These are phyloP conservation scores for Stephanodiscus minutulus DNA, from an alignment of 108 stramenopile genomes.

Conservation along the genomic window DNA sequence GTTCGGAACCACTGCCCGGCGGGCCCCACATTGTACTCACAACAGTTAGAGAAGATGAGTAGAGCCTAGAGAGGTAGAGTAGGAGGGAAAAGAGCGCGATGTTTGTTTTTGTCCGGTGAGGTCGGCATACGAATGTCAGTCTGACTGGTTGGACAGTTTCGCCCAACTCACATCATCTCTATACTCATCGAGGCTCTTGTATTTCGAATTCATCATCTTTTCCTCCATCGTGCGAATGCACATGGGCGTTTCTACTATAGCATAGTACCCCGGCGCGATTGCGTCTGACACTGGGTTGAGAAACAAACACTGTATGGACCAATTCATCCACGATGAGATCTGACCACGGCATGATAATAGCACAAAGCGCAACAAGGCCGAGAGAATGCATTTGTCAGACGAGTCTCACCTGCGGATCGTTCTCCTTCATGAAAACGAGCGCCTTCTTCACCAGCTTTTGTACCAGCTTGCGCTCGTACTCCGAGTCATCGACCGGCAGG, in stretches of 20 bases:
- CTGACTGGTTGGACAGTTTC: not conserved
- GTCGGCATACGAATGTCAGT: not conserved
- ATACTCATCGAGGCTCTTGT: conserved; percentile 67
- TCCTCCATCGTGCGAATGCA: conserved; percentile 79
- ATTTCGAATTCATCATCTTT: conserved; percentile 65
- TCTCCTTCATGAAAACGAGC: conserved; percentile 69
- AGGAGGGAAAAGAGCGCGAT: not conserved
- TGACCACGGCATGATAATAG: not conserved
- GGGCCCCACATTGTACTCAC: conserved; percentile 79
- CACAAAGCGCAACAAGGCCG: not conserved
- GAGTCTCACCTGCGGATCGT: conserved; percentile 59
- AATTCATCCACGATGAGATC: not conserved
- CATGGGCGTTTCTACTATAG: conserved; percentile 81
- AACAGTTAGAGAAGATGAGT: conserved; percentile 86
- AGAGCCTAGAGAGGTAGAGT: conserved; percentile 44
- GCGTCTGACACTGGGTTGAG: conserved; percentile 88
- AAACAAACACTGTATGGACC: conserved; percentile 59
- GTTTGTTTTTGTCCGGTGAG: not conserved
- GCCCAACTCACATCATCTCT: conserved; percentile 63
- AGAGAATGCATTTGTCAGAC: not conserved
- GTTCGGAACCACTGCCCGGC: conserved; percentile 81
- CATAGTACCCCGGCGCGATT: conserved; percentile 83
- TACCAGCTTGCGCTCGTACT: conserved; percentile 66
- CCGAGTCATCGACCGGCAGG: conserved; percentile 34
- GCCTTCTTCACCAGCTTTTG: conserved; percentile 73